Conservation (phyloP, 2,329 filamentous ascomycete species). For the Thielaviopsis populi region DNA sequence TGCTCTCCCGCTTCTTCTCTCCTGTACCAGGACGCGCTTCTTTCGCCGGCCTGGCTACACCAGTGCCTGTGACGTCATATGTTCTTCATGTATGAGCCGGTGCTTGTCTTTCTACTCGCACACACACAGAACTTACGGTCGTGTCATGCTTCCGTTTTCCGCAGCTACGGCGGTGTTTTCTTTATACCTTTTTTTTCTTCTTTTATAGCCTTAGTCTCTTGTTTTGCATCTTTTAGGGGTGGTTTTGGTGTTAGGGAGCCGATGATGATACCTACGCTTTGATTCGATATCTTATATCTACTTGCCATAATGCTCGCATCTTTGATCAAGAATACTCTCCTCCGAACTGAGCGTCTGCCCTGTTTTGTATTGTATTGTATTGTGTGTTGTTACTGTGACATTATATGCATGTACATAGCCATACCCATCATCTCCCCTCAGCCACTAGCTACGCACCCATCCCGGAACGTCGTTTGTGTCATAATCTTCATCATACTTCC, state of each 20-base stretch:
- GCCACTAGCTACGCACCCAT: slow-evolving; percentile 41
- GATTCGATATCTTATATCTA: slow-evolving; percentile 8
- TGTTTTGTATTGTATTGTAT: slow-evolving; percentile 6
- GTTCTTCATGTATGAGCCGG: neutral
- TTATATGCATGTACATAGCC: neutral
- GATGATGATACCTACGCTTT: slow-evolving; percentile 14
- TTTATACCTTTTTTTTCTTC: slow-evolving; percentile 9
- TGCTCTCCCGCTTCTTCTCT: slow-evolving; percentile 6
- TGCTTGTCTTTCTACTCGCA: slow-evolving; percentile 4
- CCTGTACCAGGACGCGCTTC: neutral
- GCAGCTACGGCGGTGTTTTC: slow-evolving; percentile 10
- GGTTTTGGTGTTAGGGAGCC: slow-evolving; percentile 8
- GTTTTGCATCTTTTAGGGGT: slow-evolving; percentile 3
- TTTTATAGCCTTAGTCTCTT: slow-evolving; percentile 16
- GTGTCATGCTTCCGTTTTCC: slow-evolving; percentile 14
- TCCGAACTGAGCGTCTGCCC: neutral
- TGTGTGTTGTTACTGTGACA: neutral
- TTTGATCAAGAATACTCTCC: slow-evolving; percentile 12
- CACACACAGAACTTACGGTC: neutral
- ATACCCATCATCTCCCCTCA: too few relatives aligned
- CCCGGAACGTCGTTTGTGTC: slow-evolving; percentile 57
- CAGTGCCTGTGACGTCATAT: neutral
- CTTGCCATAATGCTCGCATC: slow-evolving; percentile 8
- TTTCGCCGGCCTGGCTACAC: neutral
- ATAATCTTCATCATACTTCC: slow-evolving; percentile 41